Conservation (phyloP, 441 rosid genomes). For the Daphne laureola region DNA sequence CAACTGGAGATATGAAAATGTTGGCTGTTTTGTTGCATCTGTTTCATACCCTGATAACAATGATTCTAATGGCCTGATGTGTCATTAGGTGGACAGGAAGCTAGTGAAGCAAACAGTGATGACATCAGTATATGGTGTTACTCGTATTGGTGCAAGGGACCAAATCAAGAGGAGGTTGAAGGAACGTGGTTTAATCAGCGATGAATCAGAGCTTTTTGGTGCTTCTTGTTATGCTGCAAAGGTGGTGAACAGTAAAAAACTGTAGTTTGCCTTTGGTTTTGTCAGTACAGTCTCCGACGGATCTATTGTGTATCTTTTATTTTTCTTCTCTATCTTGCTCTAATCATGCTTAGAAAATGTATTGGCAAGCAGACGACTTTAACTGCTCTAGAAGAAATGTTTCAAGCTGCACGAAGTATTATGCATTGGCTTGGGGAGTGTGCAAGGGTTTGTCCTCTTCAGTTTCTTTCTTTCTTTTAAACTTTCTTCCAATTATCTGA, state of each 20-base stretch:
- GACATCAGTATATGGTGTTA: conserved; percentile 97
- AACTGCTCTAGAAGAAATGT: conserved; percentile 89
- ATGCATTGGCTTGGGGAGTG: conserved; percentile 97
- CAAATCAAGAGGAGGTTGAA: conserved; percentile 89
- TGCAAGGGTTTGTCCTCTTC: conserved; percentile 59
- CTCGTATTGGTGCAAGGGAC: conserved; percentile 88
- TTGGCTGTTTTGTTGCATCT: conserved; percentile 9
- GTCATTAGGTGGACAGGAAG: conserved; percentile 83
- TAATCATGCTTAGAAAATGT: conserved; percentile 1
- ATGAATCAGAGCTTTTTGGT: conserved; percentile 46
- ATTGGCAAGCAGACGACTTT: conserved; percentile 57
- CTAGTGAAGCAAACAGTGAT: conserved; percentile 99
- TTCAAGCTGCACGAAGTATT: conserved; percentile 90
- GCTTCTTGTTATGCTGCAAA: conserved; percentile 95
- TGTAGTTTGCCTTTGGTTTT: too few species aligned
- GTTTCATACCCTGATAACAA: too few species aligned
- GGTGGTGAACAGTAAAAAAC: conserved; percentile 32
- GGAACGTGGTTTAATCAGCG: conserved; percentile 61
- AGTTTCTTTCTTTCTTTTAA: conserved; percentile 6
- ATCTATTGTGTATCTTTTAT: conserved; percentile 3
- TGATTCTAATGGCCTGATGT: conserved; percentile 21
- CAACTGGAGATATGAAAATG: conserved; percentile 2
- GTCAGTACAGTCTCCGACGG: not conserved
- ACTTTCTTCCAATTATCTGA: not conserved
- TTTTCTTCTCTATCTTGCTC: not conserved